Conservation (phyloP, 495 filamentous ascomycete genomes). For the Hypoxylon rickii region DNA sequence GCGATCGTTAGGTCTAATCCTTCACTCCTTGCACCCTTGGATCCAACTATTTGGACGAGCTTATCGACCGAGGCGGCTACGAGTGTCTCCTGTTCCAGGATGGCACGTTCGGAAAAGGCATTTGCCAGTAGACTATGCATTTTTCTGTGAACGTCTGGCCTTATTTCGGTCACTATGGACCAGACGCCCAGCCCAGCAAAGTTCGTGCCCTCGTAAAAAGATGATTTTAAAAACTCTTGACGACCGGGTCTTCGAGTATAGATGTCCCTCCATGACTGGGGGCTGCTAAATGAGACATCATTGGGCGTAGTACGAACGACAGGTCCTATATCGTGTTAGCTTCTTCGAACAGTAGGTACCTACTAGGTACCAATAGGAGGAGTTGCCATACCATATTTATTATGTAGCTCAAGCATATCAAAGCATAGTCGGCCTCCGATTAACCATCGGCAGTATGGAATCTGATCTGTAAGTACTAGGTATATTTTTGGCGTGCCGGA, state of each 20-base stretch:
- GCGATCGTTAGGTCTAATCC: conserved; percentile 17
- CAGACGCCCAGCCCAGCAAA: conserved; percentile 30
- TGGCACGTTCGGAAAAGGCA: conserved; percentile 43
- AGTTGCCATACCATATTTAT: conserved; percentile 32
- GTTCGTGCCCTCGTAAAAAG: conserved; percentile 25
- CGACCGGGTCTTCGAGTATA: conserved; percentile 39
- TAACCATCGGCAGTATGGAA: conserved; percentile 31
- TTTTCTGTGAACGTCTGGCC: conserved; percentile 42
- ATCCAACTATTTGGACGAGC: conserved; percentile 5
- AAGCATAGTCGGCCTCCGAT: conserved; percentile 8
- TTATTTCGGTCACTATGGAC: conserved; percentile 35
- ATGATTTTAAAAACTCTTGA: conserved; percentile 39
- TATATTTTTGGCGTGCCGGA: neutral
- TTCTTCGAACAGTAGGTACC: too few species aligned
- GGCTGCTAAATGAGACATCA: conserved; percentile 48
- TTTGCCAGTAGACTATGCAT: conserved; percentile 37
- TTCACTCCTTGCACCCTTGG: conserved; percentile 1
- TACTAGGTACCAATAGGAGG: neutral
- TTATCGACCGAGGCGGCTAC: conserved; percentile 30
- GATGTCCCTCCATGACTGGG: conserved; percentile 51
- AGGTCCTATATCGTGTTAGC: conserved; percentile 25
- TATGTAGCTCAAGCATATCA: conserved; percentile 21
- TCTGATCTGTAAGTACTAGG: neutral
- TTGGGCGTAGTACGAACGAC: conserved; percentile 52
- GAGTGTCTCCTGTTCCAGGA: conserved; percentile 52